Evolutionary conservation across 2,329 filamentous ascomycete species (phyloP), one percentile per base, ranked within the genome.

Genomic region (Lasiodiplodia sp.): DNA sequence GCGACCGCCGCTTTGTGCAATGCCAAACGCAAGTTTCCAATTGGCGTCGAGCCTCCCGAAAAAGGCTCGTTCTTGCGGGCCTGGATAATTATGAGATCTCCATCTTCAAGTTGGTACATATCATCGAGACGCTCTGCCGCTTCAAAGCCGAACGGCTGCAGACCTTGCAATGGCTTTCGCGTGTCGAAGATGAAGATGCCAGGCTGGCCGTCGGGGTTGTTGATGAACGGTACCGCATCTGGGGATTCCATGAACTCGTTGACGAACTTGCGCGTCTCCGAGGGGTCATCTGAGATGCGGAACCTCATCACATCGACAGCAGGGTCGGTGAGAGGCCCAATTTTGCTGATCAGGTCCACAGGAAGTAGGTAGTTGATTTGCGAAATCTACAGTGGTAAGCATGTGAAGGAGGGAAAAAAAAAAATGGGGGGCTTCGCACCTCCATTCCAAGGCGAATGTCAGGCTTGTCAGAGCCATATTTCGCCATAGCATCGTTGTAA

Each of bases 381-480:
- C 65, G 82, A 83, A 70, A 96, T 92, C 86, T 93, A 12, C 2
- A 2, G 25, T n/a, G 28, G 62, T 71, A 7, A 71, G 71, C 79
- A 72, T 80, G 12, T 73, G 31, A 38, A 11, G 58, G 3, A 18
- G 23, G 23, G 23, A 23, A 23, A 23, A 23, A 23, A 23, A 23
- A 28, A 60, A 12, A 23, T 5, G 55, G 11, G 44, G 16, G 11
- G 3, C 7, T 40, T 77, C 83, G 65, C 77, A 92, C 90, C 75
- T 87, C 81, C 31, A 89, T 89, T 1, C 88, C 87, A 47, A 94
- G 91, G 21, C 96, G 88, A 11, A 95, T 82, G 76, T 99, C 96
- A 4, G 96, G 96, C 79, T 99, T 99, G 79, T 99, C 96, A 4
- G 89, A 92, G 12, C 96, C 96, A 75, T 94, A 97, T 2, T 81